Conservation (phyloP, 2,329 filamentous ascomycete species). For the Coniella lustricola region DNA sequence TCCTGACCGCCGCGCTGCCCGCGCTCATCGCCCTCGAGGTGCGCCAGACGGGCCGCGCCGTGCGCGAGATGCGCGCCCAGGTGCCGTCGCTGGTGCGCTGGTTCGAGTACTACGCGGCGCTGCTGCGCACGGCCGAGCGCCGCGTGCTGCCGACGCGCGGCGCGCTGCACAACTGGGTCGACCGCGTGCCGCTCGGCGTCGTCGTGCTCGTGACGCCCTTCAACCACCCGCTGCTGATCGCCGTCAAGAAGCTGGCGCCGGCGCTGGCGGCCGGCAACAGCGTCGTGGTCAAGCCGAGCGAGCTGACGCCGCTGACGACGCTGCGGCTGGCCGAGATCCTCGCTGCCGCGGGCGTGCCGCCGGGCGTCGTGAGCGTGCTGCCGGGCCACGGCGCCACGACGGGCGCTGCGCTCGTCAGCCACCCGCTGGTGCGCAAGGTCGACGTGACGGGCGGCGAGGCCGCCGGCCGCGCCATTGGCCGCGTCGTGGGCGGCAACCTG, state of each 20-base stretch:
- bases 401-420: constrained; percentile 46
- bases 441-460: constrained; percentile 70
- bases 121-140: constrained; percentile 61
- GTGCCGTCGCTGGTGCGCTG: constrained; percentile 59
- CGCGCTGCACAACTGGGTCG: constrained; percentile 50
- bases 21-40: constrained; percentile 58
- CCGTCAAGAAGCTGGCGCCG: constrained; percentile 54
- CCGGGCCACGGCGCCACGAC: constrained; percentile 47
- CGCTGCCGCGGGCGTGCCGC: constrained; percentile 61
- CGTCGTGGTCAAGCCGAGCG: constrained; percentile 55
- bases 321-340: constrained; percentile 53
- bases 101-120: constrained; percentile 64
- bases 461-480: constrained; percentile 62
- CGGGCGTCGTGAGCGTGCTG: constrained; percentile 60
- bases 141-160: constrained; percentile 58
- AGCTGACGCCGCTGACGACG: constrained; percentile 56
- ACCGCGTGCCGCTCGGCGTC: constrained; percentile 50
- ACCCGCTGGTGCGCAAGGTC: constrained; percentile 53
- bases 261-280: constrained; percentile 53
- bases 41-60: constrained; percentile 58
- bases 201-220: constrained; percentile 51
- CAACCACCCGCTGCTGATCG: constrained; percentile 52
- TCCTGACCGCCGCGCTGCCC: constrained; percentile 46
- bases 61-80: constrained; percentile 65
- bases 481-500: constrained; percentile 58